Conservation (phyloP, 306 rosid genomes). For the Acacia crassicarpa region DNA sequence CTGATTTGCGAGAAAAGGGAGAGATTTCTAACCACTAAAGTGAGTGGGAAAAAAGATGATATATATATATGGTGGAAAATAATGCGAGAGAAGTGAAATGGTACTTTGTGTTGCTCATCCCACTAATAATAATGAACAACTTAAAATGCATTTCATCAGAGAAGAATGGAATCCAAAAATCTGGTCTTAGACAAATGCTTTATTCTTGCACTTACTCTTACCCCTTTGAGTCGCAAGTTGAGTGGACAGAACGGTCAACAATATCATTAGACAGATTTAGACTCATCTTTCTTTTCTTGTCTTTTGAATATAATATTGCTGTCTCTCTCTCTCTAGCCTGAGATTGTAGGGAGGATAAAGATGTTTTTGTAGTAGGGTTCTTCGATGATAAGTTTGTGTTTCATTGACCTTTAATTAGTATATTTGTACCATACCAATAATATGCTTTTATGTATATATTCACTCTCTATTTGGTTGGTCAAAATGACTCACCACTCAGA, state of each 20-base stretch:
- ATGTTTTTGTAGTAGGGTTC: slow-evolving; percentile 25
- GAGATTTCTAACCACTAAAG: slow-evolving; percentile 37
- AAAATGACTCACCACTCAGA: slow-evolving; percentile 15
- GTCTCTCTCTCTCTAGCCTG: slow-evolving; percentile 19
- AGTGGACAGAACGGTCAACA: slow-evolving; percentile 78
- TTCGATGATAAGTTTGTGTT: slow-evolving; percentile 34
- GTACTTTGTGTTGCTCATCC: slow-evolving; percentile 52
- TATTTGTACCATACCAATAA: neutral
- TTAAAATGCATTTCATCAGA: slow-evolving; percentile 34
- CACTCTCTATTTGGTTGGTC: slow-evolving; percentile 35
- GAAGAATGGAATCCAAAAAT: slow-evolving; percentile 37
- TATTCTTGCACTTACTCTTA: slow-evolving; percentile 33
- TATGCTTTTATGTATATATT: slow-evolving; percentile 32
- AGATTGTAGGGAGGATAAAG: slow-evolving; percentile 42
- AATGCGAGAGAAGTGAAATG: slow-evolving; percentile 31
- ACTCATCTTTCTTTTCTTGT: slow-evolving; percentile 79
- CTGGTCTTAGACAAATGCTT: slow-evolving; percentile 32
- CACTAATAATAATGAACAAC: slow-evolving; percentile 49
- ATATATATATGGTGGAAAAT: slow-evolving; percentile 40
- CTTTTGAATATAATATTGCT: slow-evolving; percentile 32
- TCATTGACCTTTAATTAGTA: slow-evolving; percentile 22
- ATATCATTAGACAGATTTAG: slow-evolving; percentile 66
- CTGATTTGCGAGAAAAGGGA: neutral
- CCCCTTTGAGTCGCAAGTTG: slow-evolving; percentile 45
- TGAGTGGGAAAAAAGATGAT: slow-evolving; percentile 44